Conservation (phyloP, 805 yeast species). For the Wickerhamomyces sydowiorum region DNA sequence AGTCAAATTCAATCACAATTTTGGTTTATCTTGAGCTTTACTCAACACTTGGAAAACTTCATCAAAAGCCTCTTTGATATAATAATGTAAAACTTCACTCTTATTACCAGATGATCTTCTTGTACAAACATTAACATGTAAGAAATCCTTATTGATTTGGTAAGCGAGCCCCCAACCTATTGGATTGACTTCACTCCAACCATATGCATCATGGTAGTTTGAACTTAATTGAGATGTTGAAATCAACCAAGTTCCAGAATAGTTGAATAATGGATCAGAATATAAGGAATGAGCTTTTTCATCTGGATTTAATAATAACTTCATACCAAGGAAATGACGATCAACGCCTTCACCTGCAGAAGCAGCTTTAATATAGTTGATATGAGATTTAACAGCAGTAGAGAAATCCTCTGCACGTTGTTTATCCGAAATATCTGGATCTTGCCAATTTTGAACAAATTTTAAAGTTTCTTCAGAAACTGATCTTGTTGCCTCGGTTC, state of each 20-base stretch:
- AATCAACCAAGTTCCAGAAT: conserved; percentile 79
- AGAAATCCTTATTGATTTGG: conserved; percentile 80
- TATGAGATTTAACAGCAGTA: conserved; percentile 70
- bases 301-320: conserved; percentile 56
- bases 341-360: conserved; percentile 86
- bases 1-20: conserved; percentile 10
- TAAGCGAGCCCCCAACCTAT: conserved; percentile 93
- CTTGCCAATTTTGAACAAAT: conserved; percentile 73
- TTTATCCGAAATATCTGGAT: conserved; percentile 35
- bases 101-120: conserved; percentile 56
- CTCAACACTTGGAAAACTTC: conserved; percentile 66
- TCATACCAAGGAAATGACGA: conserved; percentile 88
- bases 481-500: conserved; percentile 91
- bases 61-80: conserved; percentile 71
- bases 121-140: conserved; percentile 79
- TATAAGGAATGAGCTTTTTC: conserved; percentile 61
- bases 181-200: conserved; percentile 93
- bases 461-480: conserved; percentile 66
- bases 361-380: conserved; percentile 67
- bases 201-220: conserved; percentile 83
- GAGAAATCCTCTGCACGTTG: conserved; percentile 66
- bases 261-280: conserved; percentile 67
- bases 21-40: conserved; percentile 12
- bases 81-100: conserved; percentile 55
- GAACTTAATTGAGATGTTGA: conserved; percentile 89